Conservation (phyloP, 2,329 filamentous ascomycete species). For the Microthyrium microscopicum region DNA sequence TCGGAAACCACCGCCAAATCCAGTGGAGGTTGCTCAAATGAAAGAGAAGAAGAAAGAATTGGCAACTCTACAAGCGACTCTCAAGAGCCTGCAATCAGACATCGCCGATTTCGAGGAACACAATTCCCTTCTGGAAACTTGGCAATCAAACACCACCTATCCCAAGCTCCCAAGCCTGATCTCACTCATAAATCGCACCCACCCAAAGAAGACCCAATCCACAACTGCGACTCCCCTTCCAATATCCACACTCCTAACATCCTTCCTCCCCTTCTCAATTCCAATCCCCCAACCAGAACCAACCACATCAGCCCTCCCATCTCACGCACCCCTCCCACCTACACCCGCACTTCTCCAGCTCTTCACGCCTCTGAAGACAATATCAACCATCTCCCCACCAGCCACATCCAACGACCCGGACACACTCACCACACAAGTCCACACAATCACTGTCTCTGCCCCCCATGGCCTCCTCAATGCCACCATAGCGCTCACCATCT, state of each 20-base stretch:
- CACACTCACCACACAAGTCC: slow-evolving; percentile 16
- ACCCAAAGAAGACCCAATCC: too few relatives aligned
- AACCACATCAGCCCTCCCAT: slow-evolving; percentile 23
- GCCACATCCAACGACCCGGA: slow-evolving; percentile 23
- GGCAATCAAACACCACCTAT: too few relatives aligned
- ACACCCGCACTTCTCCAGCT: slow-evolving; percentile 53
- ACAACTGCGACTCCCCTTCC: too few relatives aligned
- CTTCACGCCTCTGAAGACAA: slow-evolving; percentile 51
- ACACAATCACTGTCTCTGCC: slow-evolving; percentile 35
- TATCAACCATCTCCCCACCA: slow-evolving; percentile 30
- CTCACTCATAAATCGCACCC: too few relatives aligned
- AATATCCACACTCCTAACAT: slow-evolving; percentile 20
- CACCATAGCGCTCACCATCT: slow-evolving; percentile 40
- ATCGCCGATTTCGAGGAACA: too few relatives aligned
- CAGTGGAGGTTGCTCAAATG: too few relatives aligned
- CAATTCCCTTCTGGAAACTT: too few relatives aligned
- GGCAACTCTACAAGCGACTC: too few relatives aligned
- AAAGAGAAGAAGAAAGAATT: too few relatives aligned
- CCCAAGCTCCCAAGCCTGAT: too few relatives aligned
- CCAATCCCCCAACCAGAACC: slow-evolving; percentile 13
- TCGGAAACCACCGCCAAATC: too few relatives aligned
- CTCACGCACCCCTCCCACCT: slow-evolving; percentile 49
- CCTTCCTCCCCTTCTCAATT: slow-evolving; percentile 22
- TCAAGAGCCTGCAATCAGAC: too few relatives aligned
- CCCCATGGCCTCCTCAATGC: slow-evolving; percentile 41